Evolutionary conservation across 352 stramenopile genomes (phyloP).

Genomic region (Pythium vanterpoolii): DNA sequence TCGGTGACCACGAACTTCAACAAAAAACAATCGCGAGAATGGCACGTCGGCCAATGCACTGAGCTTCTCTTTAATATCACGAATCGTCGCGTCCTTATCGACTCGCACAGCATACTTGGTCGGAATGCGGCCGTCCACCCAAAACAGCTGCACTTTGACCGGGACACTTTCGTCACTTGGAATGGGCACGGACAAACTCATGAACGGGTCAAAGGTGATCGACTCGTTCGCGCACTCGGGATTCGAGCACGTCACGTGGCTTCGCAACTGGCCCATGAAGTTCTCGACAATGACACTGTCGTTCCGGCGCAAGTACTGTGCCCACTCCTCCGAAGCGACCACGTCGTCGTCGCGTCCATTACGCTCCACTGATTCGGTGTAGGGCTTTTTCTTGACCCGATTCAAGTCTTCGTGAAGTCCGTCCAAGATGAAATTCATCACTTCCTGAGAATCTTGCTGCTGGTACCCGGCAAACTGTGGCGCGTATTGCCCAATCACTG

Average conservation of each 20-base stretch:
- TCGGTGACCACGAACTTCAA: constrained; percentile 66
- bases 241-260: constrained; percentile 83
- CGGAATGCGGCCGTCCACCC: constrained; percentile 63
- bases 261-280: constrained; percentile 88
- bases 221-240: constrained; percentile 71
- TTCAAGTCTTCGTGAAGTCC: constrained; percentile 92
- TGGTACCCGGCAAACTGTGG: constrained; percentile 88
- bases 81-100: constrained; percentile 47
- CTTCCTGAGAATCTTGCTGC: constrained; percentile 91
- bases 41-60: constrained; percentile 46
- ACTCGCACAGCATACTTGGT: constrained; percentile 71
- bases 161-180: constrained; percentile 53
- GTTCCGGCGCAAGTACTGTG: constrained; percentile 88
- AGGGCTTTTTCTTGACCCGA: constrained; percentile 79
- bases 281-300: constrained; percentile 90
- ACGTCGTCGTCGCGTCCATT: constrained; percentile 64
- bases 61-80: constrained; percentile 60
- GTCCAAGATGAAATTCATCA: constrained; percentile 92
- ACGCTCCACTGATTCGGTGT: constrained; percentile 63
- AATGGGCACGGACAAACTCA: constrained; percentile 89
- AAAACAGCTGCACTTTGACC: constrained; percentile 70
- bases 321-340: constrained; percentile 77
- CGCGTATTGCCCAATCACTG: constrained; percentile 81
- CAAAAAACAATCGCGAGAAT: constrained; percentile 52
- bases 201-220: constrained; percentile 89